Base-by-base conservation (phyloP, 2,329 filamentous ascomycete species). In the Cladosporium sp. region DNA sequence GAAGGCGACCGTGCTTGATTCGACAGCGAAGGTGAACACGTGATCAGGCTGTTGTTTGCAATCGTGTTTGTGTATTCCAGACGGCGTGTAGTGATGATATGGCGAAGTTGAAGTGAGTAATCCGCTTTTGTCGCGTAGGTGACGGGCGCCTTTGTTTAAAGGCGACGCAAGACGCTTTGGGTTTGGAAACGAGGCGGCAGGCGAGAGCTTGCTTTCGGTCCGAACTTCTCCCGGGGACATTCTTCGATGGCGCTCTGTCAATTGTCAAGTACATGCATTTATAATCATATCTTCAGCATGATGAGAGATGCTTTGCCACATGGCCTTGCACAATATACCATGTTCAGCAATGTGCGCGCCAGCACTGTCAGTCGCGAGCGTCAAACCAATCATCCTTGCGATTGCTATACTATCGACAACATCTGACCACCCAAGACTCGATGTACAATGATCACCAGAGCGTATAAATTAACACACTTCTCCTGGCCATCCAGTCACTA, bases 41-140 rank as follows among this genome's bases (percentile, higher is more conserved):
- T 55, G 52, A 29, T 31, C 14, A 3, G 0, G 14, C 16, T 21
- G 28, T n/a, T 12, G 29, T 46, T 46, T 46, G 40, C 11, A 21
- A 8, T n/a, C 33, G 52, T 55, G 28, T n/a, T 29, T 33, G 52
- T 33, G 28, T 33, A 10, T 29, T 55, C 16, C 29, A 55, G 29
- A 21, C 7, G 26, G 23, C 8, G 52, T 55, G 52, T 55, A 55
- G 29, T 31, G 52, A 55, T n/a, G 52, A 18, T 55, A 31, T 33
- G n/a, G 52, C 10, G 16, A n/a, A 29, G 28, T 33, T 18, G 31
- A 55, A 31, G 52, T 55, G 52, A 55, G 52, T 55, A 33, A 55
- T 21, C 52, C 29, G 52, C 52, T 55, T 55, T 55, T 55, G 52
- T 55, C 52, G 52, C 52, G 52, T 55, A 14, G 29, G 31, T 55